Base-by-base conservation (phyloP, 2,329 filamentous ascomycete genomes). In the Zymoseptoria pseudotritici region DNA sequence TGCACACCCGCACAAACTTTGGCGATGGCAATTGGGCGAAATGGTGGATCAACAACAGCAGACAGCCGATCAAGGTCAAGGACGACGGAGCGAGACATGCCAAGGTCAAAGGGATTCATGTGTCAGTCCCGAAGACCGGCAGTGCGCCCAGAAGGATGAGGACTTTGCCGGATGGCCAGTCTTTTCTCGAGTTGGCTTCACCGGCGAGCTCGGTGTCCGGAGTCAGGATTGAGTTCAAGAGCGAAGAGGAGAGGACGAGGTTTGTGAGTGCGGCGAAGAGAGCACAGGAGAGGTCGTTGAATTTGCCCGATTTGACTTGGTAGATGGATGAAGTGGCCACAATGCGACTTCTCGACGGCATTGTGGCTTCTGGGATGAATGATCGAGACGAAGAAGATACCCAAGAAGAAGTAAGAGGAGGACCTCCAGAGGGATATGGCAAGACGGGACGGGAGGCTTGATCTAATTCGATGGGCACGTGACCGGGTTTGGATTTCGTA, bases 1-100 rank as follows among this genome's bases (percentile, higher is more conserved):
- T 79, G 46, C 77, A 79, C 58, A 77, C 77, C 53, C 73, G 70
- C 2, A 74, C 76, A 0, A 74, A 74, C 13, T 79, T 79, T 53
- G 70, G 76, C 20, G 69, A 72, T 5, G 77, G 77, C 0, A 68
- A 22, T n/a, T 26, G 78, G 61, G 70, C 79, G 4, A 71, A 74
- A 1, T 79, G 78, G 67, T 79, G 77, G 65, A 68, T 80, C 21
- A 80, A 79, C 54, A 72, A 70, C 3, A 67, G 66, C 1, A 67
- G 66, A 3, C 69, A 72, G 10, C 74, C 74, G 0, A 71, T 79
- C 1, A 69, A 70, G 1, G 70, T 78, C 2, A 76, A 76, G 52
- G 76, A 77, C 21, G 75, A 76, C 4, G 74, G 75, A 0, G 65
- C 65, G 4, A 70, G 67, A 10, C 69, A 72, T 51, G 71, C 78